Evolutionary conservation across 352 stramenopile genomes (phyloP).

Genomic region (Phytophthora hibernalis): DNA sequence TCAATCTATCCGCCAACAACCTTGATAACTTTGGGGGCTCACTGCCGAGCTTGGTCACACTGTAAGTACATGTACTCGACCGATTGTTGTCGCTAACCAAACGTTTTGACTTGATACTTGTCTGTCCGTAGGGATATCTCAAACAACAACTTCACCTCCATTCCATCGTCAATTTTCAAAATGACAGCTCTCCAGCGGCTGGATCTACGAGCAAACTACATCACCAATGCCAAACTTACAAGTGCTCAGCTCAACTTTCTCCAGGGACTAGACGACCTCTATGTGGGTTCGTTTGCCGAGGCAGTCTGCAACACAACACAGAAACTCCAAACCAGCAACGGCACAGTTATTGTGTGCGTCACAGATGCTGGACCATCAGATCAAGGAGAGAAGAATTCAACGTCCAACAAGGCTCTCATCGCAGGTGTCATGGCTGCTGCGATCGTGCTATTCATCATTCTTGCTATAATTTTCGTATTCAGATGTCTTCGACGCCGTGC

Average conservation of each 20-base stretch:
- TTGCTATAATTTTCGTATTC: constrained; percentile 28
- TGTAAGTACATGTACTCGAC: constrained; percentile 43
- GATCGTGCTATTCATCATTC: constrained; percentile 29
- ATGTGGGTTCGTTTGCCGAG: constrained; percentile 45
- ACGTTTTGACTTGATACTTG: background rate
- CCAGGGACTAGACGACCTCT: constrained; percentile 35
- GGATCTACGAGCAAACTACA: constrained; percentile 52
- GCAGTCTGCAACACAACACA: constrained; percentile 29
- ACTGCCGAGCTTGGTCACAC: constrained; percentile 47
- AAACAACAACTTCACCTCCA: constrained; percentile 51
- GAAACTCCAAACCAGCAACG: constrained; percentile 21
- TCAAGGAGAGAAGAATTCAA: background rate
- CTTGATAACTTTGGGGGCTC: constrained; percentile 49
- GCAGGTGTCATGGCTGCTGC: constrained; percentile 28
- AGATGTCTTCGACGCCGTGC: constrained; percentile 27
- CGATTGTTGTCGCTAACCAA: background rate
- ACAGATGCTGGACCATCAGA: background rate
- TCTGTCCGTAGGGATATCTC: constrained; percentile 53
- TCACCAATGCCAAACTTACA: constrained; percentile 45
- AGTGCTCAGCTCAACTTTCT: constrained; percentile 52
- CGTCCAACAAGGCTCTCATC: constrained; percentile 33
- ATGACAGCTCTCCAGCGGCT: constrained; percentile 49
- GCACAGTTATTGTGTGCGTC: constrained; percentile 25
- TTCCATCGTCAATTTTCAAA: constrained; percentile 53
- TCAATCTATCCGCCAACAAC: constrained; percentile 68